phyloP scores from a whole-genome alignment of 2,329 filamentous ascomycete species.

The Tricladium varicosporioides region DNA sequence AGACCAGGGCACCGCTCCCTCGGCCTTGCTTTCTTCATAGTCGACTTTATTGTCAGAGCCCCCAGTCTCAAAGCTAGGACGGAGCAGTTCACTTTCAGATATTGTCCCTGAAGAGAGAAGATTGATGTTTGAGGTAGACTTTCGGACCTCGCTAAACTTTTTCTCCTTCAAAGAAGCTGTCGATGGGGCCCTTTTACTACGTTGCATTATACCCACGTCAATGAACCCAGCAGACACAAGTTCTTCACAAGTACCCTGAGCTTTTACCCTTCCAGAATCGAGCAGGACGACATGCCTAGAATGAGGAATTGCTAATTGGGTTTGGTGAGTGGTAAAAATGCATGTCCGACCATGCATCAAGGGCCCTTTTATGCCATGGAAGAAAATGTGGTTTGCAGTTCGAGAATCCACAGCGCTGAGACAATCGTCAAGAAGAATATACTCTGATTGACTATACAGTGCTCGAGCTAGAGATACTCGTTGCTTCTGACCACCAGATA shows the following conservation, averaged over 20 bases:
- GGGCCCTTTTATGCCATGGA: constrained; percentile 69
- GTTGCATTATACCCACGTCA: not conserved
- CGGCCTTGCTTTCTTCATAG: constrained; percentile 1
- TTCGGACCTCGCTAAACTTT: not conserved
- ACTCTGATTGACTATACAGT: constrained; percentile 72
- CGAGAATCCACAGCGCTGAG: constrained; percentile 77
- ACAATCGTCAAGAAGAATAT: constrained; percentile 76
- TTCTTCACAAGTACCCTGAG: not conserved
- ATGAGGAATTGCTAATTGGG: constrained; percentile 64
- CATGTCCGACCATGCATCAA: constrained; percentile 67
- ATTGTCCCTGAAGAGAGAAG: not conserved
- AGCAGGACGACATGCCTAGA: constrained; percentile 71
- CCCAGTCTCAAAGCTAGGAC: not conserved
- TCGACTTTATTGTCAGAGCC: not conserved
- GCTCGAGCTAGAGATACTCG: constrained; percentile 74
- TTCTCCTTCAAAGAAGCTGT: not conserved
- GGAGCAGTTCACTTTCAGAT: not conserved
- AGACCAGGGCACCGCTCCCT: constrained; percentile 2
- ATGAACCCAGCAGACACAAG: constrained; percentile 46
- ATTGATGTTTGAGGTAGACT: not conserved
- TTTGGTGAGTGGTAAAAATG: constrained; percentile 77
- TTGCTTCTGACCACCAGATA: constrained; percentile 81
- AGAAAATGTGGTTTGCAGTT: constrained; percentile 74
- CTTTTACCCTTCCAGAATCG: constrained; percentile 34
- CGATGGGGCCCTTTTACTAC: not conserved